Percentiles rank a stretch among this genome's conserved stretches.
These are phyloP conservation scores for Aspergillus ostianus DNA, from an alignment of 495 filamentous ascomycete genomes.

Conservation along the genomic window DNA sequence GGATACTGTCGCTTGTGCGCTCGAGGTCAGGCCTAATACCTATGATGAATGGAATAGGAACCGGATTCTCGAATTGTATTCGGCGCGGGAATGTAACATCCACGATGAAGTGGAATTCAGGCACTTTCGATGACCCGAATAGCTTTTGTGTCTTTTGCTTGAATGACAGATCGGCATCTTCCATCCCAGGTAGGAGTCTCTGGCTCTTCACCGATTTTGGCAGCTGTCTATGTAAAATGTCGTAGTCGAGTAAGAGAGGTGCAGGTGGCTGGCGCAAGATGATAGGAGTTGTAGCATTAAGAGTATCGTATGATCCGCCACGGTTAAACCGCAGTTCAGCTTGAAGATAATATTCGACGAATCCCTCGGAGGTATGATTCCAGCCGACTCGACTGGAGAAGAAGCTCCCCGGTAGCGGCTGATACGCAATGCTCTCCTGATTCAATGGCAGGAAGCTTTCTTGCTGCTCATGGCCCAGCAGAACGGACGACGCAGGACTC, in stretches of 20 bases:
- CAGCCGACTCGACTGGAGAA: constrained; percentile 1
- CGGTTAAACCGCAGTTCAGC: constrained; percentile 15
- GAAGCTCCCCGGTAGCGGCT: constrained; percentile 19
- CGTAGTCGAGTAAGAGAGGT: no score
- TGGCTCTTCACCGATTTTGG: constrained; percentile 11
- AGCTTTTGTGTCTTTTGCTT: constrained; percentile 21
- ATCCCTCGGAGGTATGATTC: constrained; percentile 8
- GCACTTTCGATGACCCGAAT: constrained; percentile 22
- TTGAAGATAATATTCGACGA: constrained; percentile 24
- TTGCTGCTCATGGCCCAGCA: background rate
- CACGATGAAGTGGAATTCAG: constrained; percentile 13
- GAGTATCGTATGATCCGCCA: background rate
- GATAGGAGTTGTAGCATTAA: constrained; percentile 13
- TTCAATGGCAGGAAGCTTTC: constrained; percentile 26
- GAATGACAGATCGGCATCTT: constrained; percentile 17
- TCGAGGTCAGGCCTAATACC: constrained; percentile 5
- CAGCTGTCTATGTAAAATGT: background rate
- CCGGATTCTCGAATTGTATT: constrained; percentile 17
- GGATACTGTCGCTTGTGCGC: constrained; percentile 13
- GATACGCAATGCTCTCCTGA: constrained; percentile 11
- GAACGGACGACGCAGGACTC: constrained; percentile 3
- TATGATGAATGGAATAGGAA: constrained; percentile 16
- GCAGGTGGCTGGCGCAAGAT: constrained; percentile 9
- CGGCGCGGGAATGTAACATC: constrained; percentile 5
- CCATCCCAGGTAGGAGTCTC: constrained; percentile 21